Conservation (phyloP, 257 asterid genomes). For the Capsicum pubescens region DNA sequence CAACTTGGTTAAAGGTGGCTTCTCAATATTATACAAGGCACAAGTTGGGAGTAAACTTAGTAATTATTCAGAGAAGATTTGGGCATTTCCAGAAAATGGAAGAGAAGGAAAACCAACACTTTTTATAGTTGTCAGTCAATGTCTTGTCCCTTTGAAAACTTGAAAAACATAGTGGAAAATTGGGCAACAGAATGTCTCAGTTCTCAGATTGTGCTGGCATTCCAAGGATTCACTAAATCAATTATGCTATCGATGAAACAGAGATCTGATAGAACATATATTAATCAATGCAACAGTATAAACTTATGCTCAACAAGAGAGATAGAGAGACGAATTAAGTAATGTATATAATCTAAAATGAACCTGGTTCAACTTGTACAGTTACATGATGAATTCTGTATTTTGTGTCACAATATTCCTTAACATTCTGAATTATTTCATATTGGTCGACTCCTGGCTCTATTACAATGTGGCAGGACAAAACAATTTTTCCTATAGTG, state of each 20-base stretch:
- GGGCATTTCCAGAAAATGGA: background rate
- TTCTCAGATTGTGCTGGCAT: background rate
- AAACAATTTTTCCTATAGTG: constrained; percentile 59
- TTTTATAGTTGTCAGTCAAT: background rate
- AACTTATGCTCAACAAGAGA: background rate
- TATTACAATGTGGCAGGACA: constrained; percentile 67
- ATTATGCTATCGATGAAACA: background rate
- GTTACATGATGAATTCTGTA: constrained; percentile 73
- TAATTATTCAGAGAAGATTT: background rate
- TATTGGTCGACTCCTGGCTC: constrained; percentile 50
- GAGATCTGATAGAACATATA: background rate
- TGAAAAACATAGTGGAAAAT: background rate
- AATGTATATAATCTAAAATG: constrained; percentile 26
- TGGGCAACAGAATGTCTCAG: background rate
- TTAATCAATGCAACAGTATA: background rate
- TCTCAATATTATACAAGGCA: constrained; percentile 7
- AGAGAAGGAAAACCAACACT: background rate
- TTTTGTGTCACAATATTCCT: constrained; percentile 53
- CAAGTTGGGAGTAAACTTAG: background rate
- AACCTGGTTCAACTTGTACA: constrained; percentile 63
- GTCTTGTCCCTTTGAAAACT: background rate
- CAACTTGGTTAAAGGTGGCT: constrained; percentile 8
- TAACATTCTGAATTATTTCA: constrained; percentile 51
- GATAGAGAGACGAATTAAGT: background rate
- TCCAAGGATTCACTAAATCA: background rate